These are phyloP conservation scores for Kodamaea sagamina DNA, from an alignment of 805 yeast genomes.

Conservation along the genomic window DNA sequence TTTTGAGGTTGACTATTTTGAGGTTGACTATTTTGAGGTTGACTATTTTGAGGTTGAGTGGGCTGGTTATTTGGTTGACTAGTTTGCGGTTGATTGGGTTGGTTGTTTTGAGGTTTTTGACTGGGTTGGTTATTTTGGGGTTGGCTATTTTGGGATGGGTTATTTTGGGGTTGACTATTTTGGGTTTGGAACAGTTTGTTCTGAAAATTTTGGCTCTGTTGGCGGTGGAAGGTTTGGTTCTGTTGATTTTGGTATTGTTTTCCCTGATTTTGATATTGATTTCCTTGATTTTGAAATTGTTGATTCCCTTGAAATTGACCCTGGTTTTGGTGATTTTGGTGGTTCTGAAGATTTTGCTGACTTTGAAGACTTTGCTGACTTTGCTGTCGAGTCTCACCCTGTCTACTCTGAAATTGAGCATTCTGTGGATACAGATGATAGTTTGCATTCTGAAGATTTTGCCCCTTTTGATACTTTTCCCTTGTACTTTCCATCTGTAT, in stretches of 20 bases:
- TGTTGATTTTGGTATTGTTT: too few species aligned
- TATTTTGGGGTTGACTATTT: not conserved
- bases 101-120: conserved; percentile 7
- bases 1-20: conserved; percentile 4
- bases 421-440: conserved; percentile 1
- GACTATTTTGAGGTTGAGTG: not conserved
- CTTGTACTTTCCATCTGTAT: conserved; percentile 1
- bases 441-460: not conserved
- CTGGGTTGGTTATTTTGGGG: not conserved
- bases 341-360: not conserved
- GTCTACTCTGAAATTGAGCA: not conserved
- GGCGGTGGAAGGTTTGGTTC: not conserved
- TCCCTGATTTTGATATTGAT: not conserved
- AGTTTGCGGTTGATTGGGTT: conserved; percentile 5
- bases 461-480: not conserved
- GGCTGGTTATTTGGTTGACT: not conserved
- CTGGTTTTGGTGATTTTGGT: not conserved
- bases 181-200: not conserved
- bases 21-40: not conserved
- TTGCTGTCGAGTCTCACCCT: not conserved
- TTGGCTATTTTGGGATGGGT: not conserved
- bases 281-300: too few species aligned
- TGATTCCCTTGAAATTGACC: not conserved
- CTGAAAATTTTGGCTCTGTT: not conserved
- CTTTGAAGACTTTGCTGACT: too few species aligned